Base-by-base conservation (phyloP, 306 rosid genomes). In the Lathyrus oleraceus region DNA sequence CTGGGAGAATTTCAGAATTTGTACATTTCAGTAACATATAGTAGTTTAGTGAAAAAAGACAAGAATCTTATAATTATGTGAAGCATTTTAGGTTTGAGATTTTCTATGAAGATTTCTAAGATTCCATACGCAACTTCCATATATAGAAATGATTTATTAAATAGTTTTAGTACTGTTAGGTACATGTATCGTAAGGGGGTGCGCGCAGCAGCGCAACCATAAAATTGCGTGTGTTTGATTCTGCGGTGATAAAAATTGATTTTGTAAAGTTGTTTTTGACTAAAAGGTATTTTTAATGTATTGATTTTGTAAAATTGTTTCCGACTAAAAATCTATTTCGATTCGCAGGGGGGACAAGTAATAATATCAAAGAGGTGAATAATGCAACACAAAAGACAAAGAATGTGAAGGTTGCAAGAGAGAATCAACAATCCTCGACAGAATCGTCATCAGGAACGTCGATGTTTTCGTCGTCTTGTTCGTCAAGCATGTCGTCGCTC, bases 401-500 rank as follows among this genome's bases (percentile, higher is more conserved):
- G 72, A 73, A 78, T 76, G 76, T 61, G 23, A 85, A 81, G 71
- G 58, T 13, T 59, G 73, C 75, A 5, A 83, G 79, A 74, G 93
- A 89, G 83, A 94, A 75, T 79, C 87, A 81, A 43, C 80, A 79
- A 69, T 79, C 48, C 83, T 86, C 92, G 39, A 81, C 85, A 40
- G 95, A 89, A 84, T 91, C 95, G 76, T 82, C 97, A 66, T 83
- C 97, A 11, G 87, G 79, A 53, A 81, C 80, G 59, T 87, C 97
- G 5, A 44, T 81, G 76, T 78, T 89, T 8, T 85, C 98, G 23
- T 88, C 98, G 6, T 80, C 96, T 21, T 82, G 90, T 74, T 91
- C 97, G 40, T 87, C 97, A 0, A 87, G 91, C 85, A 85, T 91
- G 88, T 89, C 99, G 62, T 87, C 97, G 2, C 70, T 86, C 3